Conservation (phyloP, 2,329 filamentous ascomycete species). For the Colletotrichum incanum region DNA sequence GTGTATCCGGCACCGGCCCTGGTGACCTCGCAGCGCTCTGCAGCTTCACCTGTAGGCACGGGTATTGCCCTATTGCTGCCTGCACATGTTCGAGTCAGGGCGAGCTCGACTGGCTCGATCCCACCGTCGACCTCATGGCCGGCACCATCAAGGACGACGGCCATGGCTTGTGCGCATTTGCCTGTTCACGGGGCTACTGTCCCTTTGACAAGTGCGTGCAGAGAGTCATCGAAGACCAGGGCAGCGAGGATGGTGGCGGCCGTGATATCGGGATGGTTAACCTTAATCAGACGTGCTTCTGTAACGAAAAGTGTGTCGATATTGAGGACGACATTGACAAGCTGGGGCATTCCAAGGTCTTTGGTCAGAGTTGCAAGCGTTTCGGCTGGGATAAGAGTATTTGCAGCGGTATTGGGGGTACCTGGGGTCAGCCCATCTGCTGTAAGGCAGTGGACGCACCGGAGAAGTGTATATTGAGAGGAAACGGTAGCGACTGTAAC, state of each 20-base stretch:
- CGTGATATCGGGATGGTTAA: not conserved
- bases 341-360: not conserved
- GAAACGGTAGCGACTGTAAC: slow-evolving; percentile 38
- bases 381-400: not conserved
- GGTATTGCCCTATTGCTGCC: slow-evolving; percentile 58
- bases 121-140: slow-evolving; percentile 4
- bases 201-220: slow-evolving; percentile 10
- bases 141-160: slow-evolving; percentile 4
- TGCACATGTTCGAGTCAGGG: slow-evolving; percentile 44
- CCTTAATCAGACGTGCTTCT: not conserved
- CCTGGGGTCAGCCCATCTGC: slow-evolving; percentile 5
- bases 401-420: not conserved
- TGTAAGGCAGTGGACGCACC: not conserved
- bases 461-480: slow-evolving; percentile 36
- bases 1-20: slow-evolving; percentile 44
- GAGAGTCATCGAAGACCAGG: slow-evolving; percentile 36
- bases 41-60: slow-evolving; percentile 61
- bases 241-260: slow-evolving; percentile 43
- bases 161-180: slow-evolving; percentile 24
- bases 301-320: not conserved
- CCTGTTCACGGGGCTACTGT: slow-evolving; percentile 20
- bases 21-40: slow-evolving; percentile 51
- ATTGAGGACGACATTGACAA: not conserved
- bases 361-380: not conserved
- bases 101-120: slow-evolving; percentile 15